phyloP scores from a whole-genome alignment of 164 flowering plant genomes.

The Paratinospora sagittata region DNA sequence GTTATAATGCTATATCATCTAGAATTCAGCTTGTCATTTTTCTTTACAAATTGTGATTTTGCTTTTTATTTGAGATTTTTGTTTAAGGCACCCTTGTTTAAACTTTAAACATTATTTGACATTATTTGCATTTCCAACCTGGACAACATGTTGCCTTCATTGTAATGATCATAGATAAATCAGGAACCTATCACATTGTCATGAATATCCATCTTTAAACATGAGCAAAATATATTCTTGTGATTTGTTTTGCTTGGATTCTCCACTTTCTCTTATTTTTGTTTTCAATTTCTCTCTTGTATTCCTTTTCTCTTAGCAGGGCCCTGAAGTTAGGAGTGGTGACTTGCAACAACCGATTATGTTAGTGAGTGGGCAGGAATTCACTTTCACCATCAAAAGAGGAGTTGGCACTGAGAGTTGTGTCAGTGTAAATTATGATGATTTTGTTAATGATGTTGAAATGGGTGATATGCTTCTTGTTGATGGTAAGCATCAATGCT shows the following conservation, averaged over 20 bases:
- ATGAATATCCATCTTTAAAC: too few relatives aligned
- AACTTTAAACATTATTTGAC: not conserved
- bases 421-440: conserved; percentile 97
- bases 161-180: too few relatives aligned
- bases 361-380: conserved; percentile 69
- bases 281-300: not conserved
- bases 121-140: not conserved
- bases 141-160: not conserved
- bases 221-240: not conserved
- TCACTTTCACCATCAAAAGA: conserved; percentile 83
- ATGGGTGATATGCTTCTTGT: conserved; percentile 96
- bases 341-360: conserved; percentile 90
- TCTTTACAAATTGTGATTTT: not conserved
- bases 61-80: not conserved
- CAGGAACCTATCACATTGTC: too few relatives aligned
- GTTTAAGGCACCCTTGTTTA: not conserved
- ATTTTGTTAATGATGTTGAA: conserved; percentile 96
- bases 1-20: too few relatives aligned
- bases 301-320: conserved; percentile 37
- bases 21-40: too few relatives aligned
- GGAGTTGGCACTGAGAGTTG: conserved; percentile 85
- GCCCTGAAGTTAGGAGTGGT: conserved; percentile 99
- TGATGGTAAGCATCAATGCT: conserved; percentile 59
- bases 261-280: not conserved
- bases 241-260: not conserved